Base-by-base conservation (phyloP, 352 stramenopile species). In the Pythium rishiriense region DNA sequence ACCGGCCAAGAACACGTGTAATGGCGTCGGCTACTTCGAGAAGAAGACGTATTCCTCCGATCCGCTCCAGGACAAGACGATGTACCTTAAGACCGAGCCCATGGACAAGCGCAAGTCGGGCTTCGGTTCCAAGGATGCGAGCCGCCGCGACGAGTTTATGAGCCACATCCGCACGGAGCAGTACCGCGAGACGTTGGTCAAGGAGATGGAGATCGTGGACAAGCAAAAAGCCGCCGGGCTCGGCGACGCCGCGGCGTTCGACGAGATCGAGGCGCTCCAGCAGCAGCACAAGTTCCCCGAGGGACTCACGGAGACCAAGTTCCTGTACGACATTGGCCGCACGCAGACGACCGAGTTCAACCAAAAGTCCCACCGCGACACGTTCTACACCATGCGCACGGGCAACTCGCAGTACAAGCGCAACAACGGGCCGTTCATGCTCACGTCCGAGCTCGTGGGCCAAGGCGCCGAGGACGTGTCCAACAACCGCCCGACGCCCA, bases 41-140 rank as follows among this genome's bases (percentile, higher is more conserved):
- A 88, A 90, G 70, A 92, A 91, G 58, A 86, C 76, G 62, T 96
- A 96, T 66, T 67, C 86, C 58, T 89, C 85, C 5, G 89, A 98
- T 50, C 85, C 86, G 49, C 85, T 97, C 42, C 85, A 85, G 39
- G 88, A 97, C 70, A 91, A 87, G 48, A 91, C 90, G 35, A 82
- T 83, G 51, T 98, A 98, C 64, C 75, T 94, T 33, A 92, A 91
- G 67, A 88, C 84, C 8, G 85, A 97, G 61, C 88, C 90, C 31
- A 83, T 94, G 67, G 82, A 94, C 48, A 74, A 87, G 45, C 84
- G 91, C 45, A 97, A 97, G 66, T 73, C 91, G 6, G 91, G 90
- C 24, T 98, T 98, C 69, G 91, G 89, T 22, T 94, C 87, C 46
- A 93, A 96, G 66, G 90, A 98, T 65, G 90, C 90, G 22, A 92